Evolutionary conservation across 2,329 filamentous ascomycete species (phyloP).

Genomic region (Neofusicoccum cordaticola): DNA sequence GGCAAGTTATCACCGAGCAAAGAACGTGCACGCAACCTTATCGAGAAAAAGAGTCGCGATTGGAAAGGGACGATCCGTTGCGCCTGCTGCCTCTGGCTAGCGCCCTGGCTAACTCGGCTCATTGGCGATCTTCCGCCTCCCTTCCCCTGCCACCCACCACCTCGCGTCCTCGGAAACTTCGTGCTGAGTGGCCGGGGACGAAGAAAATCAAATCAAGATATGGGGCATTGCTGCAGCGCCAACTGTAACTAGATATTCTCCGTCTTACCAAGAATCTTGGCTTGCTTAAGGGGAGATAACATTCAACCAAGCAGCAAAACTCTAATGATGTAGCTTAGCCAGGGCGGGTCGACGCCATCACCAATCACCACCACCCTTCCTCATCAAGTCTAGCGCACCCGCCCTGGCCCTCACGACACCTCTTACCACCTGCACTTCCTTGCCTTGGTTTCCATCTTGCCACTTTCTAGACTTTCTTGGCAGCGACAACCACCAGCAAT

Average conservation of each 20-base stretch:
- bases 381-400: background rate
- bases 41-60: background rate
- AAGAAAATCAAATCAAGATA: background rate
- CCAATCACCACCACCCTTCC: background rate
- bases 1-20: background rate
- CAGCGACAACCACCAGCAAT: background rate
- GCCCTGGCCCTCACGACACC: background rate
- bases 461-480: background rate
- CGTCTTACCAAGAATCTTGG: background rate
- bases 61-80: slow-evolving; percentile 1
- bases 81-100: slow-evolving; percentile 8
- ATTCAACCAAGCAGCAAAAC: background rate
- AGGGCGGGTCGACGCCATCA: too few relatives aligned
- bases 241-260: background rate
- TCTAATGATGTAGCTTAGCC: background rate
- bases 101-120: background rate
- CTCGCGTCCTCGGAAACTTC: background rate
- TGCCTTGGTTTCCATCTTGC: background rate
- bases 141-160: background rate
- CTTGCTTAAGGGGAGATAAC: background rate
- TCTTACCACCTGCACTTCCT: background rate
- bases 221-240: background rate
- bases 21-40: background rate
- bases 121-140: slow-evolving; percentile 6
- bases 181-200: background rate